Percentiles rank a stretch among this genome's conserved stretches.
Evolutionary conservation across 306 rosid genomes (phyloP).

Genomic region (Cucumis hystrix): DNA sequence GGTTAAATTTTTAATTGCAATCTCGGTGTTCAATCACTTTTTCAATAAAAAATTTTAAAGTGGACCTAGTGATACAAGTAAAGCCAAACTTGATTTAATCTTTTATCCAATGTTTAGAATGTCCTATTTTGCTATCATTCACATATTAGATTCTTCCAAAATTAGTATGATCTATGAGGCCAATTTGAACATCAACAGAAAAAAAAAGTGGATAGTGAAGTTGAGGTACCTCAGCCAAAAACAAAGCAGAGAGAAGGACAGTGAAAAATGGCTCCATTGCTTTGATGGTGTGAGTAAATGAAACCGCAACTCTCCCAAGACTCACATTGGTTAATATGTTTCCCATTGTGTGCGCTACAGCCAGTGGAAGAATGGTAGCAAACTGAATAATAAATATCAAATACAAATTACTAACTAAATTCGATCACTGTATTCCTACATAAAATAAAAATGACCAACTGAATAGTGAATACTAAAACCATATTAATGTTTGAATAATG

Average conservation of each 20-base stretch:
- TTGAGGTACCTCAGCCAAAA: constrained; percentile 68
- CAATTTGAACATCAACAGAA: not conserved
- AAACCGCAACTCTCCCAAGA: constrained; percentile 91
- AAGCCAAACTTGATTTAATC: not conserved
- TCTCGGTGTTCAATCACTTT: too few relatives aligned
- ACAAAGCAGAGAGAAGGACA: constrained; percentile 72
- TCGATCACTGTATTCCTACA: not conserved
- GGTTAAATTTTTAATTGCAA: too few relatives aligned
- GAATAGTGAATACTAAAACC: too few relatives aligned
- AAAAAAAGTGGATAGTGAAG: not conserved
- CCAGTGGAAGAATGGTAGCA: constrained; percentile 60
- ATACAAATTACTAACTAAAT: not conserved
- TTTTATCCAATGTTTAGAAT: not conserved
- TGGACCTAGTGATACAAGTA: not conserved
- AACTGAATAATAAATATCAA: constrained; percentile 27
- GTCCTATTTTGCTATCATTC: not conserved
- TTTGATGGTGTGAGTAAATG: constrained; percentile 92
- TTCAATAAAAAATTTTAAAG: too few relatives aligned
- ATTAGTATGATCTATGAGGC: not conserved
- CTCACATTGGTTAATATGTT: constrained; percentile 87
- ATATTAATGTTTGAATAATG: too few relatives aligned
- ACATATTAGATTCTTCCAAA: not conserved
- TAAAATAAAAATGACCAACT: not conserved
- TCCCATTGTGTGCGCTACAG: constrained; percentile 70
- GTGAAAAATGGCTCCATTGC: constrained; percentile 95